Base-by-base conservation (phyloP, 2,329 filamentous ascomycete species). In the Fusarium brachygibbosum region DNA sequence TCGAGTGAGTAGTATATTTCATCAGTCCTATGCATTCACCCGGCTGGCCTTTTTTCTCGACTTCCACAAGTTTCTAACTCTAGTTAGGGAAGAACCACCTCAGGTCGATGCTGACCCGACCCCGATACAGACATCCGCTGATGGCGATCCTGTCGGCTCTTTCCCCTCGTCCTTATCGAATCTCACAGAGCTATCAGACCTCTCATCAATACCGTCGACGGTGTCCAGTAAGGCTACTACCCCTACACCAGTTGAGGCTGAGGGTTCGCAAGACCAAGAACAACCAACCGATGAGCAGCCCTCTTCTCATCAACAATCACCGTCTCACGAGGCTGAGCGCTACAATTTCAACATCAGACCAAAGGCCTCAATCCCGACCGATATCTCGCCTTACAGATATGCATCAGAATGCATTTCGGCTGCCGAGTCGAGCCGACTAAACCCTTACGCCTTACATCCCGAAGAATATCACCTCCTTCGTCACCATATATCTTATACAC, bases 371-470 rank as follows among this genome's bases (percentile, higher is more conserved):
- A 94, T 99, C 74, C 94, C 95, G 17, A 83, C 87, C 57, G 87
- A 91, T 66, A 79, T 98, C 45, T 84, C 91, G 17, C 85, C 89
- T 29, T 85, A 88, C 51, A 90, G 95, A 63, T 98, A 97, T 81
- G 95, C 93, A n/a, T 88, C 90, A 69, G 94, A 99, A 81, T 97
- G 94, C 77, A 91, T 97, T 61, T 87, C 91, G 54, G 95, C 95
- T 14, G 96, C 95, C 55, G 93, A 97, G 79, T 91, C 93, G 11
- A 98, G 93, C 40, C 87, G 96, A 59, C 84, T 99, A 2, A 95
- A 95, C 70, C 95, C 96, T 1, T 98, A 96, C 79, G 90, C 92
- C 13, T 82, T 99, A 38, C 94, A 98, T 79, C 86, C 88, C 28
- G 90, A 93, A 66, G 96, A 99, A 79, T 94, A 98, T 76, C 83